phyloP scores from a whole-genome alignment of 345 rosid genomes.

The Murraya koenigii region DNA sequence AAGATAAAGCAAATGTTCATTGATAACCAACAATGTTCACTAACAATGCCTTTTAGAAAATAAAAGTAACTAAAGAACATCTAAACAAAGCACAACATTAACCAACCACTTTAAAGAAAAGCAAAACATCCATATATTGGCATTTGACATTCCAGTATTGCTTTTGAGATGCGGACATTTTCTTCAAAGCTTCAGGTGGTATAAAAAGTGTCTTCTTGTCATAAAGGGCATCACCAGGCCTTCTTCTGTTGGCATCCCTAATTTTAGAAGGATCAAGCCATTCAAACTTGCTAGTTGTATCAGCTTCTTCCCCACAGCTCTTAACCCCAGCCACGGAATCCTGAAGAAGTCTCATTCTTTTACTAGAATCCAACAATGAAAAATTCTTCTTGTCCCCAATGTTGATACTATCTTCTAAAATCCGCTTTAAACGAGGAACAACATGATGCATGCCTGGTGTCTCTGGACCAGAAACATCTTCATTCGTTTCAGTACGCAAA shows the following conservation, averaged over 20 bases:
- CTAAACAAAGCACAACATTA: background rate
- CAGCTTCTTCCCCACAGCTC: constrained; percentile 28
- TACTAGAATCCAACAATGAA: constrained; percentile 40
- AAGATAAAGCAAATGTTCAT: background rate
- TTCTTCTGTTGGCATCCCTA: constrained; percentile 74
- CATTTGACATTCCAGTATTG: constrained; percentile 88
- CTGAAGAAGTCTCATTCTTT: constrained; percentile 54
- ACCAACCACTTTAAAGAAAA: constrained; percentile 99
- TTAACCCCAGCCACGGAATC: constrained; percentile 36
- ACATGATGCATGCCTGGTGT: constrained; percentile 65
- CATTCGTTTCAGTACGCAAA: constrained; percentile 22
- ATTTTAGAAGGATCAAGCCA: constrained; percentile 81
- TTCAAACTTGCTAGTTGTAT: constrained; percentile 70
- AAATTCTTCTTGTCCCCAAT: constrained; percentile 26
- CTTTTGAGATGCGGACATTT: constrained; percentile 89
- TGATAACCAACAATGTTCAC: background rate
- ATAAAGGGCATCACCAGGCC: constrained; percentile 74
- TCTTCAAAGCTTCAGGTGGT: constrained; percentile 67
- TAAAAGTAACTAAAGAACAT: background rate
- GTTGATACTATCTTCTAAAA: constrained; percentile 45
- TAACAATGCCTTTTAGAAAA: background rate
- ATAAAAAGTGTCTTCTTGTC: constrained; percentile 76
- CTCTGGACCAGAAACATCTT: constrained; percentile 60
- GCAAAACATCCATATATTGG: constrained; percentile 83
- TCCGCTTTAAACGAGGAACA: constrained; percentile 64